Percentiles rank a stretch among this genome's conserved stretches.
Conservation (phyloP, 306 rosid species). For the Lithocarpus polystachyus region DNA sequence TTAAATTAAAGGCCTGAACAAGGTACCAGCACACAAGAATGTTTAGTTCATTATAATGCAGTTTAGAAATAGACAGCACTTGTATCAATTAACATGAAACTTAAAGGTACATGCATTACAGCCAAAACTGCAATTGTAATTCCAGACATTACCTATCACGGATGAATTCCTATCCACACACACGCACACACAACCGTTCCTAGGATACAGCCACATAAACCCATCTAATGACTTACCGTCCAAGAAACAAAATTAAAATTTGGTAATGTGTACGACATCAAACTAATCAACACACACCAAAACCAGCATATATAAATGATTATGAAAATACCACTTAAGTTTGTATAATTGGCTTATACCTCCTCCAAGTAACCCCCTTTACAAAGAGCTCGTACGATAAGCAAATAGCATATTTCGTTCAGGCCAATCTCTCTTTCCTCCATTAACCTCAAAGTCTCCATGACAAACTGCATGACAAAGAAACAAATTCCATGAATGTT, state of each 20-base stretch:
- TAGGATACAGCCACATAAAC: neutral
- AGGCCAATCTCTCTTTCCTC: slow-evolving; percentile 47
- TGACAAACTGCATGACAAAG: slow-evolving; percentile 58
- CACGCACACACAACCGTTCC: neutral
- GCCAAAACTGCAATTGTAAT: neutral
- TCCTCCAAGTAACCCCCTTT: slow-evolving; percentile 66
- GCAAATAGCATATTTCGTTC: slow-evolving; percentile 42
- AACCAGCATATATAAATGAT: neutral
- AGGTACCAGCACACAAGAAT: slow-evolving; percentile 19
- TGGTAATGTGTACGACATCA: neutral
- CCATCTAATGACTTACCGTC: neutral
- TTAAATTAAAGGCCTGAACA: slow-evolving; percentile 64
- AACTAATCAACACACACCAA: neutral
- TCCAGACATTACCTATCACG: neutral
- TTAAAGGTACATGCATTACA: neutral
- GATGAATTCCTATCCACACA: neutral
- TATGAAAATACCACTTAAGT: neutral
- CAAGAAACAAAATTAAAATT: neutral
- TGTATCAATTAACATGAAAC: neutral
- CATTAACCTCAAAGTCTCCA: slow-evolving; percentile 84
- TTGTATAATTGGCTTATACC: slow-evolving; percentile 37
- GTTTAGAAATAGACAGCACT: neutral
- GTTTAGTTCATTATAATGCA: slow-evolving; percentile 9
- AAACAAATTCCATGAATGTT: slow-evolving; percentile 10
- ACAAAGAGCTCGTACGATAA: slow-evolving; percentile 64